These are phyloP conservation scores for Diplodia scrobiculata DNA, from an alignment of 2,329 filamentous ascomycete genomes.

Conservation along the genomic window DNA sequence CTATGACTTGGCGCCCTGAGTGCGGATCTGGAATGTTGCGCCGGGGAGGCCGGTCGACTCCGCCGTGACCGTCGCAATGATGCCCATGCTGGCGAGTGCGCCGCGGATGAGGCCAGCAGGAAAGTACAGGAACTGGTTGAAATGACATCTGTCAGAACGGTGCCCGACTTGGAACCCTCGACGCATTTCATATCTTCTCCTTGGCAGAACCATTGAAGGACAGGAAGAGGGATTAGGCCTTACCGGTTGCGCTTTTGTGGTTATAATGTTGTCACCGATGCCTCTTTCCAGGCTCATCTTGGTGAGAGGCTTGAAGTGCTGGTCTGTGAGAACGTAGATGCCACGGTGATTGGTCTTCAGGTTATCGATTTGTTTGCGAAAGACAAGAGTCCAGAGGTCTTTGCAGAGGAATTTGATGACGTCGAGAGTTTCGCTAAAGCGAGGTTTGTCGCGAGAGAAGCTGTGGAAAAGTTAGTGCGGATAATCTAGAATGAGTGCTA, in stretches of 20 bases:
- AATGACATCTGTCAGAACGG: background rate
- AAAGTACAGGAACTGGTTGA: slow-evolving; percentile 80
- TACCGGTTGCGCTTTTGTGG: slow-evolving; percentile 69
- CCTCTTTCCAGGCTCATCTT: slow-evolving; percentile 77
- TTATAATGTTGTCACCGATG: slow-evolving; percentile 2
- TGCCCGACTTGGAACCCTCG: background rate
- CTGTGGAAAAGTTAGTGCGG: slow-evolving; percentile 50
- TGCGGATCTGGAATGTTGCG: slow-evolving; percentile 96
- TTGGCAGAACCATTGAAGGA: background rate
- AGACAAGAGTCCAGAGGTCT: slow-evolving; percentile 92
- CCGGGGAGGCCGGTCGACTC: slow-evolving; percentile 83
- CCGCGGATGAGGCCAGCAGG: slow-evolving; percentile 91
- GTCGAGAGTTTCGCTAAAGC: slow-evolving; percentile 88
- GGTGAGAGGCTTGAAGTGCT: slow-evolving; percentile 81
- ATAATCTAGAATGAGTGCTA: background rate
- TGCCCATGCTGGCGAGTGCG: slow-evolving; percentile 87
- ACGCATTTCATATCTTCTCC: background rate
- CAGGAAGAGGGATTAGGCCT: slow-evolving; percentile 35
- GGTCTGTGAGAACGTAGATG: slow-evolving; percentile 94
- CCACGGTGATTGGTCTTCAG: slow-evolving; percentile 97
- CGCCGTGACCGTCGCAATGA: slow-evolving; percentile 86
- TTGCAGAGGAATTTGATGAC: slow-evolving; percentile 99
- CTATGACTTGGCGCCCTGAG: slow-evolving; percentile 62
- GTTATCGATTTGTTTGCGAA: slow-evolving; percentile 97
- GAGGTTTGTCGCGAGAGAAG: slow-evolving; percentile 79